Conservation (phyloP, 1,284 basidiomycete genomes). For the Tilletiopsis washingtonensis region DNA sequence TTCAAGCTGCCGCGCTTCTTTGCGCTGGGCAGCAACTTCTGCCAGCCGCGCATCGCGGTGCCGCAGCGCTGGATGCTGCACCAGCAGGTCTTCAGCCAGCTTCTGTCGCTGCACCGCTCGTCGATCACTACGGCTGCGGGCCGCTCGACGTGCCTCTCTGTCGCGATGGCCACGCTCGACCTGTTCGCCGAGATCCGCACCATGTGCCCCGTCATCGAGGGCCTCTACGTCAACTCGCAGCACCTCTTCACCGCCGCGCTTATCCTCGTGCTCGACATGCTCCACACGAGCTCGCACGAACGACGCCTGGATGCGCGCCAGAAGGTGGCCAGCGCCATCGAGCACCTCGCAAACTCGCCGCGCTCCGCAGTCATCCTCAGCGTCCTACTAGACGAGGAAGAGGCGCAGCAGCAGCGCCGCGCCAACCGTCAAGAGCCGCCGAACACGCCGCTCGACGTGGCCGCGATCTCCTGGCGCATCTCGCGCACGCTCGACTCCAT, state of each 20-base stretch:
- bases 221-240: conserved; percentile 25
- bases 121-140: conserved; percentile 13
- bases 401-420: too few relatives aligned
- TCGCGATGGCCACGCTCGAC: conserved; percentile 28
- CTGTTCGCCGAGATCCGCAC: conserved; percentile 20
- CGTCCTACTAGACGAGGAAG: too few relatives aligned
- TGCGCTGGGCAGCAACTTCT: conserved; percentile 14
- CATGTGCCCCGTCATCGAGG: conserved; percentile 28
- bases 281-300: too few relatives aligned
- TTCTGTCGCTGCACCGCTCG: conserved; percentile 25
- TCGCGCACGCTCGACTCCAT: too few relatives aligned
- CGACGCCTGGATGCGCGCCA: too few relatives aligned
- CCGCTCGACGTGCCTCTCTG: conserved; percentile 15
- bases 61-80: conserved; percentile 29
- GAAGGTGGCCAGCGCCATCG: too few relatives aligned
- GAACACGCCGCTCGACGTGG: too few relatives aligned
- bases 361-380: too few relatives aligned
- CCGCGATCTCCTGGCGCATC: too few relatives aligned
- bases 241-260: conserved; percentile 27
- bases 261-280: conserved; percentile 11
- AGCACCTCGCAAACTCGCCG: too few relatives aligned
- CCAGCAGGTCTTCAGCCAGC: conserved; percentile 26
- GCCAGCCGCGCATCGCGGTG: conserved; percentile 16
- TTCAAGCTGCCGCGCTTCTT: conserved; percentile 20
- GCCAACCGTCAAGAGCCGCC: too few relatives aligned